Evolutionary conservation across 805 yeast genomes (phyloP), one percentile per base, ranked within the genome.

Genomic region (Metschnikowia noctiluminum): DNA sequence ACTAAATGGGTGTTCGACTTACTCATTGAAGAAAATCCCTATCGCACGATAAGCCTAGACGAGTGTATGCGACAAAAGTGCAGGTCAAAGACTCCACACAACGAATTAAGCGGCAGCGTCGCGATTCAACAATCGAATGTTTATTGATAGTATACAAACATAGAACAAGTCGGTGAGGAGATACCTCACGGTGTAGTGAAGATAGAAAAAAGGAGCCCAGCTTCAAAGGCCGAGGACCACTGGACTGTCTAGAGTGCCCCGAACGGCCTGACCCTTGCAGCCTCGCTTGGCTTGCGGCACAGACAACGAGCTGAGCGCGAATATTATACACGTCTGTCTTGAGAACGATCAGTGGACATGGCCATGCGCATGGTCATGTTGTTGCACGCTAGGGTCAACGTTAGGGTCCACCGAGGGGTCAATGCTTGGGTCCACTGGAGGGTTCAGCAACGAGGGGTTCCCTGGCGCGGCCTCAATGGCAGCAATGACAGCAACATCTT

Each of bases 371-470:
- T 69, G 71, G 58, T 69, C 74, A 50, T 69, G 74, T 30, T 68
- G 74, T 54, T 66, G 74, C 41, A 70, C 75, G 49, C 69, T 68
- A 4, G 75, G 74, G 55, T 70, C 76, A 37, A 72, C 75, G 51
- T 70, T 71, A 9, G 76, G 74, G 53, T 72, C 77, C 48, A 72
- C 70, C 43, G 67, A 65, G n/a, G 76, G 69, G 35, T 56, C 60
- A 40, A 56, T 56, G 43, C 59, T 53, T 26, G 60, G 60, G 54
- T 71, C 77, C 36, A 71, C 75, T 9, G 63, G 66, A 2, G 68
- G 60, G 53, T 57, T 57, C 55, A 40, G 64, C 69, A 56, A 45
- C 11, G 53, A 48, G 5, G 60, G 38, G 63, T 63, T 28, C 49
- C 62, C 62, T 14, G 69, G 69, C 10, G 69, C 62, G 21, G 66